Evolutionary conservation across 1,284 basidiomycete genomes (phyloP).

Genomic region (Cutaneotrichosporon sp.): DNA sequence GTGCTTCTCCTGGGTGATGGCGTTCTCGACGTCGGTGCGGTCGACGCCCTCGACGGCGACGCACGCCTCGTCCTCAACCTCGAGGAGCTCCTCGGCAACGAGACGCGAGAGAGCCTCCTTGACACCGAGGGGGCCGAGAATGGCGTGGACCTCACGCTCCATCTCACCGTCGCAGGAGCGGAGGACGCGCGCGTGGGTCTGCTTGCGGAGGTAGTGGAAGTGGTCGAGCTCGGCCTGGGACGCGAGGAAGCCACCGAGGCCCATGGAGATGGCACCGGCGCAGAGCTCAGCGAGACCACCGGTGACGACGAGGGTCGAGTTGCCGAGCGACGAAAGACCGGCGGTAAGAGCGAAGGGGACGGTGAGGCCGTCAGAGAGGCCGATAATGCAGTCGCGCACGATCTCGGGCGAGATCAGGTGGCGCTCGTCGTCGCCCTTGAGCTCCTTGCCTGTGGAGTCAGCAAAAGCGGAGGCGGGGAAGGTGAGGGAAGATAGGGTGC

Average conservation of each 20-base stretch:
- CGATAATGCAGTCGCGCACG: constrained; percentile 73
- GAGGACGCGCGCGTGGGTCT: constrained; percentile 76
- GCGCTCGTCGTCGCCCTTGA: constrained; percentile 55
- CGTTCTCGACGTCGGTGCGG: constrained; percentile 68
- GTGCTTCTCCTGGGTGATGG: constrained; percentile 45
- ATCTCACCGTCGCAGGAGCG: constrained; percentile 90
- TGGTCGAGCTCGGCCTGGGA: constrained; percentile 95
- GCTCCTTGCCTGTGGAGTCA: constrained; percentile 44
- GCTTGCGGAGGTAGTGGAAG: constrained; percentile 75
- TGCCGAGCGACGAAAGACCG: constrained; percentile 85
- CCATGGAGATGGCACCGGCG: constrained; percentile 93
- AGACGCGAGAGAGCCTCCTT: constrained; percentile 75
- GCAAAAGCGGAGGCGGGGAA: constrained; percentile 9
- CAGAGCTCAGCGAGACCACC: constrained; percentile 90
- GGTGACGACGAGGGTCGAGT: constrained; percentile 82
- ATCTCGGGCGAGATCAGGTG: constrained; percentile 54
- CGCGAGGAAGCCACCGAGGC: constrained; percentile 94
- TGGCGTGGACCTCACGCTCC: constrained; percentile 87
- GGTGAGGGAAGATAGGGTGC: not conserved
- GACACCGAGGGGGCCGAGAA: constrained; percentile 86
- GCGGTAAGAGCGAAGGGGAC: constrained; percentile 85
- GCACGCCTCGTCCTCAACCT: constrained; percentile 60
- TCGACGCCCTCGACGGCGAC: constrained; percentile 24
- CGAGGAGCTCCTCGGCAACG: constrained; percentile 72
- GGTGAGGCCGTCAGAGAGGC: constrained; percentile 92